phyloP scores from a whole-genome alignment of 495 filamentous ascomycete genomes.

The Echria macrotheca region DNA sequence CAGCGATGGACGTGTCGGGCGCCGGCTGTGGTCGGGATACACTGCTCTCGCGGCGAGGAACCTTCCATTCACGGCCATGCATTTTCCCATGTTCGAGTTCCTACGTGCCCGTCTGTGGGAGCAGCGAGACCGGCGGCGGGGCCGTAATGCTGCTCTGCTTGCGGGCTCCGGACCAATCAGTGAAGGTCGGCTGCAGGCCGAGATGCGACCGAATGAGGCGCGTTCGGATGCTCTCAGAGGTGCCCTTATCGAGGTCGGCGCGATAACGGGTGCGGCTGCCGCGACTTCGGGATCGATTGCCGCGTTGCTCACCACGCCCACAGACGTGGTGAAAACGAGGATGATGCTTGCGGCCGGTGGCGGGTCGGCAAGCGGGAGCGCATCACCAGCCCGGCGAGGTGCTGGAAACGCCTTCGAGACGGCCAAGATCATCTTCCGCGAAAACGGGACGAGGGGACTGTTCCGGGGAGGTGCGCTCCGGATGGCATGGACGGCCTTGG shows the following conservation, averaged over 20 bases:
- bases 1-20: constrained; percentile 22
- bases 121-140: constrained; percentile 16
- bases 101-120: constrained; percentile 42
- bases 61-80: constrained; percentile 78
- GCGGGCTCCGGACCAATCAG: constrained; percentile 7
- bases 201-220: not conserved
- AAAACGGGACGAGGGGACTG: constrained; percentile 64
- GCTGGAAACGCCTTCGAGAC: constrained; percentile 44
- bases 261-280: constrained; percentile 65
- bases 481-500: constrained; percentile 72
- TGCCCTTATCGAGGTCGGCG: constrained; percentile 53
- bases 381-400: constrained; percentile 12
- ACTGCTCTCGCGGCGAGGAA: constrained; percentile 72
- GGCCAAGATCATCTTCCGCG: constrained; percentile 52
- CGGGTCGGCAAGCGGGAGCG: constrained; percentile 14
- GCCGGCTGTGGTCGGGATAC: constrained; percentile 69
- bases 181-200: not conserved
- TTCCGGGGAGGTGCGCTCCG: constrained; percentile 74
- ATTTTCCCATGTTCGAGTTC: constrained; percentile 82
- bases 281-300: constrained; percentile 63
- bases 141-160: constrained; percentile 14
- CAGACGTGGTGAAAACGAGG: constrained; percentile 80
- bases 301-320: constrained; percentile 68
- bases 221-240: not conserved
- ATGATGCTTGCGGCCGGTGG: constrained; percentile 58